Base-by-base conservation (phyloP, 164 flowering plant species). In the Umbellularia californica region DNA sequence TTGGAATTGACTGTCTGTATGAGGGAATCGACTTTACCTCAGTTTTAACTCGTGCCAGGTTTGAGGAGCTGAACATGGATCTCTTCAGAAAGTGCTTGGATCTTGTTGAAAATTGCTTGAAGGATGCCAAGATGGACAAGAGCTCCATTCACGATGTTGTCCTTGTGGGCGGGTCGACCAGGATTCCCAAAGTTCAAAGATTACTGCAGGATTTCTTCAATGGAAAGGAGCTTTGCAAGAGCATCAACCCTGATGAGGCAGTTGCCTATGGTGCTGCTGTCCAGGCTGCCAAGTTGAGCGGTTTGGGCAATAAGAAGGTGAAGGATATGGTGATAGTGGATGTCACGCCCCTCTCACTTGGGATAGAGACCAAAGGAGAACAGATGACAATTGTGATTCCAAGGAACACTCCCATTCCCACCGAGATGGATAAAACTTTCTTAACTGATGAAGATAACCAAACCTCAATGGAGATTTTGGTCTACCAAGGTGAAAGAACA, bases 251-350 rank as follows among this genome's bases (percentile, higher is more conserved):
- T 14, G 90, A 88, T 58, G 88, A 88, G 74, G 91, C 91, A 19
- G 89, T 86, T 52, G 91, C 91, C 10, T 84, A 85, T 68, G 91
- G 91, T 58, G 91, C 91, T 68, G 89, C 91, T 25, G 85, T 85
- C 1, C 89, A 86, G 41, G 91, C 91, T 68, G 91, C 88, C 4
- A 82, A 84, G 33, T 72, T 88, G 79, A 83, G 83, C 58, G 88
- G 90, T 35, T 86, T 84, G 77, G 87, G 90, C 30, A 83, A 84
- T 55, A 85, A 86, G 83, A 84, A 84, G 80, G 87, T 86, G 3
- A 85, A 82, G 72, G 87, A 85, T 24, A 69, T 88, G 30, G 72
- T 87, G 74, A 79, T 88, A 3, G 68, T 84, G 72, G 91, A 88
- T 73, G 89, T 86, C 22, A 88, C 88, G 0, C 89, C 91, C 62